Conservation (phyloP, 257 asterid genomes). For the Leonotis leonurus region DNA sequence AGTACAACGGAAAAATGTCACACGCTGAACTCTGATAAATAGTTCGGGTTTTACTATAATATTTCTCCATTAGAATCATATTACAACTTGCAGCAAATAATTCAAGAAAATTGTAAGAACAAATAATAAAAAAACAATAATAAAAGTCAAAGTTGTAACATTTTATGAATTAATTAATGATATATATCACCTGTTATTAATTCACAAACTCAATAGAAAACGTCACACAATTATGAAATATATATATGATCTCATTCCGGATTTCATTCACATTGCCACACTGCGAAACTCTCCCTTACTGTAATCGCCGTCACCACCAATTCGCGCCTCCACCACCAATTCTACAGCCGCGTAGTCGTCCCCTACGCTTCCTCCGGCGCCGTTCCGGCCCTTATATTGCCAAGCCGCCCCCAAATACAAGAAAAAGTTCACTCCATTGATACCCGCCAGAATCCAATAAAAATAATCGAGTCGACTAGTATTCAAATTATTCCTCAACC, state of each 20-base stretch:
- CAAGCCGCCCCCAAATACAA: slow-evolving; percentile 40
- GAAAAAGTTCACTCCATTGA: slow-evolving; percentile 49
- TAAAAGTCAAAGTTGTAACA: neutral
- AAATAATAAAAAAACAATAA: neutral
- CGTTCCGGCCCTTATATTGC: slow-evolving; percentile 34
- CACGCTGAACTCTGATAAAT: no score
- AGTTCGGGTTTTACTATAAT: neutral
- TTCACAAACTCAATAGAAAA: no score
- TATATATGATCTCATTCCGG: no score
- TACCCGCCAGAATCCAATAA: slow-evolving; percentile 51
- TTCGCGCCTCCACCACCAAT: neutral
- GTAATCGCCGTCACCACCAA: neutral
- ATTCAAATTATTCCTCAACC: slow-evolving; percentile 55
- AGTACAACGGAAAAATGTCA: no score
- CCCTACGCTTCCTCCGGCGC: slow-evolving; percentile 15
- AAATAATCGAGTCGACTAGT: slow-evolving; percentile 49
- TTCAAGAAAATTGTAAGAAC: neutral
- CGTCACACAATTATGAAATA: no score
- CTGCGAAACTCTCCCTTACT: slow-evolving; percentile 12
- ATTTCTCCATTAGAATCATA: no score
- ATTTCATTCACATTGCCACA: neutral
- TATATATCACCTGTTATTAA: no score
- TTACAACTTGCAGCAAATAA: neutral
- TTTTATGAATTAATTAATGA: no score
- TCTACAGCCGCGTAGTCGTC: slow-evolving; percentile 23